Conservation (phyloP, 2,329 filamentous ascomycete genomes). For the Neurospora crassa region DNA sequence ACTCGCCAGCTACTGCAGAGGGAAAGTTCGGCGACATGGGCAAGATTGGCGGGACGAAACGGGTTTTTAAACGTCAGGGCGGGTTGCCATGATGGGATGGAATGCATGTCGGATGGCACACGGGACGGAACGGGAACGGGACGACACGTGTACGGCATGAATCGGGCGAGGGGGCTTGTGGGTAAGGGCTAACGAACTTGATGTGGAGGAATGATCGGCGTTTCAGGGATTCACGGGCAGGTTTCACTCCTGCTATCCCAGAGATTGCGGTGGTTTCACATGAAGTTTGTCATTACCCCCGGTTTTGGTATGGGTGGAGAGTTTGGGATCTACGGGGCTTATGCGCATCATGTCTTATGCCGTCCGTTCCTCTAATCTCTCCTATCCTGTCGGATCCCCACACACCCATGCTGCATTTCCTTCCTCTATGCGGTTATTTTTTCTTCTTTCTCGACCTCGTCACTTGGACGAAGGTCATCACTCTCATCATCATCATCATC, state of each 20-base stretch:
- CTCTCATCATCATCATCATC: background rate
- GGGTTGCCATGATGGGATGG: background rate
- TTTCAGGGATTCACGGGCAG: background rate
- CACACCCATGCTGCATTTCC: background rate
- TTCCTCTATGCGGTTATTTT: background rate
- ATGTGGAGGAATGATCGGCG: background rate
- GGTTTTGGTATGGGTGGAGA: background rate
- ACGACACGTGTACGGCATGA: background rate
- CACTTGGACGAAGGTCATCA: background rate
- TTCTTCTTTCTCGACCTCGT: background rate
- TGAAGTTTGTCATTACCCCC: background rate
- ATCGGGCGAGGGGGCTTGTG: background rate
- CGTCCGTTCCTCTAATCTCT: background rate
- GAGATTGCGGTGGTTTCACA: background rate
- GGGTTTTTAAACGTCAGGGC: constrained; percentile 48
- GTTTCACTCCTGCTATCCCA: background rate
- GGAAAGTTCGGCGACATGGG: constrained; percentile 58
- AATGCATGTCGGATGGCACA: constrained; percentile 5
- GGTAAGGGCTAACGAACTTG: background rate
- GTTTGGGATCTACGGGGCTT: background rate
- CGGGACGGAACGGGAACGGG: background rate
- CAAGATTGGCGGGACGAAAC: constrained; percentile 62
- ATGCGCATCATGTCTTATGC: background rate
- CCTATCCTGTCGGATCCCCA: background rate
- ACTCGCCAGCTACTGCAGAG: constrained; percentile 17